Base-by-base conservation (phyloP, 2,329 filamentous ascomycete genomes). In the Aspergillus luchuensis region DNA sequence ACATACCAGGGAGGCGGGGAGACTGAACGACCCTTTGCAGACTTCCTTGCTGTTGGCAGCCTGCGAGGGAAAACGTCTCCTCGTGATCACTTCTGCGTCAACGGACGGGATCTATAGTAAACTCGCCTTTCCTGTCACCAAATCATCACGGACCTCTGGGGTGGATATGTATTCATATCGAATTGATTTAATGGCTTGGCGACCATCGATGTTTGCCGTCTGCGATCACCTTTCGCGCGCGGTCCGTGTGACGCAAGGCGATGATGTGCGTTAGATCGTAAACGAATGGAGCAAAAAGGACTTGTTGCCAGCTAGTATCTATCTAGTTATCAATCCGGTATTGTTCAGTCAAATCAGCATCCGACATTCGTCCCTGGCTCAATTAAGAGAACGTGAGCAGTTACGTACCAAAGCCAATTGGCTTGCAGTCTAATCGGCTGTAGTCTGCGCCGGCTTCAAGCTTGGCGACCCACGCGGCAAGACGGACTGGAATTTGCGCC, bases 381-480 rank as follows among this genome's bases (percentile, higher is more conserved):
- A 50, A 33, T 50, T 33, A 49, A 50, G 25, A 50, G 47, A 50
- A 50, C 47, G 47, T 50, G 47, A 50, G 47, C 47, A 49, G 45
- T 49, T 49, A 49, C 45, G 47, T 30, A 17, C 47, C 47, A 30
- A 50, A n/a, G 47, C 47, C 47, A 50, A 50, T 50, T 30, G 47
- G 25, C 23, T 50, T 50, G 23, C 47, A 33, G 47, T 7, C 25
- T 43, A 38, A 33, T 45, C 45, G 55, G 47, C 45, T n/a, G 28
- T 38, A 48, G 45, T 50, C 43, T 48, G 53, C 51, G 61, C 61
- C 47, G 47, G 48, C 30, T 25, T 43, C 45, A 39, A n/a, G 39
- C 53, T 47, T 48, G 58, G 48, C 28, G 39, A 45, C 61, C 61
- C 61, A 63, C 61, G 45, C 61, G 57, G 50, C 49, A 48, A 54